Base-by-base conservation (phyloP, 352 stramenopile species). In the Hyaloperonospora arabidopsidis region DNA sequence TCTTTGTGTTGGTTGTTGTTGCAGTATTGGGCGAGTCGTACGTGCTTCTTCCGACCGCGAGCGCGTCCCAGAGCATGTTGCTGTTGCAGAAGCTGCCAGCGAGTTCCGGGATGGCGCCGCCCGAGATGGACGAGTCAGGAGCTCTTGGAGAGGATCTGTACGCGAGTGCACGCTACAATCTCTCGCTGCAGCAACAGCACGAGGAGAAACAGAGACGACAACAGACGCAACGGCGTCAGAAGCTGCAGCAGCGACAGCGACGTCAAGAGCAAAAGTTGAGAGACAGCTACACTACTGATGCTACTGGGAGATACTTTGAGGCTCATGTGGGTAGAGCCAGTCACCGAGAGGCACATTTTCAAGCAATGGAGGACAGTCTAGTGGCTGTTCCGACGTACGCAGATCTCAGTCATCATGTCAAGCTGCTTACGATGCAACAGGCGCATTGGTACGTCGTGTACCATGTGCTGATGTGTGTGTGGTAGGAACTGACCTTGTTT, bases 361-460 rank as follows among this genome's bases (percentile, higher is more conserved):
- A 34, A 13, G 50, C 52, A 39, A 67, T 87, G 58, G 61, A 67
- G 17, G 75, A 89, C 35, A 87, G 79, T 46, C 71, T 86, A 53
- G 68, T 75, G 41, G 79, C 73, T 10, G 71, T 86, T 2, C 66
- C 75, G 25, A 86, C 77, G 1, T 80, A 88, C 49, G 80, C 81
- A 4, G 76, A 89, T 45, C 53, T 91, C 5, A 91, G 79, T 41
- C 72, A 87, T 49, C 79, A 89, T 25, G 73, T 89, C 0, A 70
- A 82, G 41, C 63, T 81, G 41, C 66, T 91, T n/a, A 86, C 76
- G 21, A 74, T 61, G 8, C 79, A 88, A 40, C 68, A 88, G 34
- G 73, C 75, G 4, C 79, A 88, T 58, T 91, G 80, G 80, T 90
- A 54, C 34, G 70, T 22, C 7, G 44, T 14, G 6, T 32, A 38